A percentile compares a stretch with the other conserved stretches of the same genome.
These are phyloP conservation scores for Ampelocalamus luodianensis DNA, from an alignment of 176 grass and related monocot species.

Conservation along the genomic window DNA sequence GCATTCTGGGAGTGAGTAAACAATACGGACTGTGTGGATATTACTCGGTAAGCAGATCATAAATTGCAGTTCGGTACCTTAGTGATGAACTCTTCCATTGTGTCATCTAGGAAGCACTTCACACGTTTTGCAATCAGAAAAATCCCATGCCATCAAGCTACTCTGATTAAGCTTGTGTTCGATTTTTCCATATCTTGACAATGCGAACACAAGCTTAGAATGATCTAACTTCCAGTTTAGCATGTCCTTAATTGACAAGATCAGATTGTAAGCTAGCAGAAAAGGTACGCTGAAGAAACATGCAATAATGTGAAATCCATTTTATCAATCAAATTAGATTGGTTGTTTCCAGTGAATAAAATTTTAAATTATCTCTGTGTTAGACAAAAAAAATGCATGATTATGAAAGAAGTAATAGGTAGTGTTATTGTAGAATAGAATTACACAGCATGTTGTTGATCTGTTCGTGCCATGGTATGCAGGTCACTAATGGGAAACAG, in stretches of 20 bases:
- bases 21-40: neutral
- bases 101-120: neutral
- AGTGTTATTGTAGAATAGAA: no score
- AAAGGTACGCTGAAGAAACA: neutral
- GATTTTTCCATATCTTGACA: neutral
- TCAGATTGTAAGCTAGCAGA: slow-evolving; percentile 4
- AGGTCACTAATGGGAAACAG: slow-evolving; percentile 66
- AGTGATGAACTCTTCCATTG: neutral
- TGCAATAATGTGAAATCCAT: slow-evolving; percentile 12
- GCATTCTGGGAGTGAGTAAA: neutral
- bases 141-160: neutral
- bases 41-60: neutral
- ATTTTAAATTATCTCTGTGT: no score
- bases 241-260: neutral
- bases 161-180: neutral
- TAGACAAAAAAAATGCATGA: no score
- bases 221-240: neutral
- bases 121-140: neutral
- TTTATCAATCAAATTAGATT: slow-evolving; percentile 22
- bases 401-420: no score
- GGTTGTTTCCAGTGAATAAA: neutral
- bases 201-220: neutral
- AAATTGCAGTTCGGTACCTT: neutral
- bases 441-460: no score
- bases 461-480: no score